Base-by-base conservation (phyloP, 2,329 filamentous ascomycete species). In the Xylaria arbuscula region DNA sequence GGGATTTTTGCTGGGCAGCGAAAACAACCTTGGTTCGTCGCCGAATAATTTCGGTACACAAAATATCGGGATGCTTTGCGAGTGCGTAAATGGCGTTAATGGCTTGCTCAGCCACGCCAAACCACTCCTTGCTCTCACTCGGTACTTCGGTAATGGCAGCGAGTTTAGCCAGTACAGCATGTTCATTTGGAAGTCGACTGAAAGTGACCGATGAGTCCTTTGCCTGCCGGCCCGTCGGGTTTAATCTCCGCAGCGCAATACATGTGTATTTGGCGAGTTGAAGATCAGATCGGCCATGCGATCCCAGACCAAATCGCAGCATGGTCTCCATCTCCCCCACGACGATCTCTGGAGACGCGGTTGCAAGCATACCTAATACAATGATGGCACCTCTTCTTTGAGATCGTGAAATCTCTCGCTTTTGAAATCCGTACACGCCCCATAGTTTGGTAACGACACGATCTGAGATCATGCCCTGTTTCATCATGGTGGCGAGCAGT, bases 401-500 rank as follows among this genome's bases (percentile, higher is more conserved):
- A 1, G 90, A 95, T 75, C 90, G 92, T 0, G 96, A 98, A 53
- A 98, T 98, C 66, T 98, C 94, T 69, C 93, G 90, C 82, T 91
- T 96, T 77, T 97, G 94, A 53, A 98, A 91, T 47, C 95, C 93
- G 77, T 99, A 99, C 2, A 99, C 94, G 77, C 97, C 94, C 96
- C 97, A 99, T 6, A 99, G 84, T 83, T 98, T 99, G 61, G 92
- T 87, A 57, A 98, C 87, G 58, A 99, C 95, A 0, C 92, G 84
- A 22, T 97, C 93, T 1, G 93, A 91, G 70, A 99, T 90, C 79
- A 94, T 88, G 15, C 93, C 93, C 45, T 91, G 90, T 81, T 94
- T 97, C 93, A 98, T 97, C 96, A 99, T 99, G 0, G 94, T 98
- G 70, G 93, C 93, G 7, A 99, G 85, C 3, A 99, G 85, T 80